These are phyloP conservation scores for Carallia brachiata DNA, from an alignment of 345 rosid genomes.

Conservation along the genomic window DNA sequence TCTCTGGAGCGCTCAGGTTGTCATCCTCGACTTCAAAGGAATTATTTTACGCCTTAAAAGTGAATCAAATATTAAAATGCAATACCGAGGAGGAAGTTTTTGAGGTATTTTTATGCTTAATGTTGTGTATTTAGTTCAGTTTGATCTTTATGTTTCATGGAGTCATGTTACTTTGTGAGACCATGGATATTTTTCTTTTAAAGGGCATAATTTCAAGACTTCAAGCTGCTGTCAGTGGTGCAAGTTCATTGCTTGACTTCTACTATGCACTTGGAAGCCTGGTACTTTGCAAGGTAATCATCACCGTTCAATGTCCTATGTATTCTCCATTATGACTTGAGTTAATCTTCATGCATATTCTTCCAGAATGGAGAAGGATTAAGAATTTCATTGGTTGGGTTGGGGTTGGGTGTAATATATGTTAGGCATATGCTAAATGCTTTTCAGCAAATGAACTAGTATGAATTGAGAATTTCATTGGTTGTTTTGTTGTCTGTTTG, in stretches of 20 bases:
- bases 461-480: slow-evolving; percentile 1
- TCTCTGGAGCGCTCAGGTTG: slow-evolving; percentile 46
- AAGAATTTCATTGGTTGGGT: background rate
- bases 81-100: slow-evolving; percentile 37
- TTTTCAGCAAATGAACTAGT: background rate
- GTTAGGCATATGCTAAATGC: background rate
- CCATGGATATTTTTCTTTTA: slow-evolving; percentile 16
- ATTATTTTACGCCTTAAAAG: slow-evolving; percentile 64
- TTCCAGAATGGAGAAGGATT: background rate
- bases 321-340: background rate
- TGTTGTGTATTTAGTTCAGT: background rate
- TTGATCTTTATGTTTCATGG: background rate
- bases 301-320: background rate
- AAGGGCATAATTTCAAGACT: slow-evolving; percentile 68
- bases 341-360: background rate
- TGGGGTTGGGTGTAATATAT: background rate
- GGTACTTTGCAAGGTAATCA: slow-evolving; percentile 74
- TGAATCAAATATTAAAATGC: slow-evolving; percentile 64
- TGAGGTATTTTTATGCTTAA: slow-evolving; percentile 47
- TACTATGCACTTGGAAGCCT: slow-evolving; percentile 67
- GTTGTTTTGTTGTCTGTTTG: slow-evolving; percentile 2
- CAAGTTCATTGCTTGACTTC: slow-evolving; percentile 73
- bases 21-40: slow-evolving; percentile 63
- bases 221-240: slow-evolving; percentile 54
- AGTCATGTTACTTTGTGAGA: background rate